These are phyloP conservation scores for Komagataella kurtzmanii DNA, from an alignment of 805 yeast species.

Conservation along the genomic window DNA sequence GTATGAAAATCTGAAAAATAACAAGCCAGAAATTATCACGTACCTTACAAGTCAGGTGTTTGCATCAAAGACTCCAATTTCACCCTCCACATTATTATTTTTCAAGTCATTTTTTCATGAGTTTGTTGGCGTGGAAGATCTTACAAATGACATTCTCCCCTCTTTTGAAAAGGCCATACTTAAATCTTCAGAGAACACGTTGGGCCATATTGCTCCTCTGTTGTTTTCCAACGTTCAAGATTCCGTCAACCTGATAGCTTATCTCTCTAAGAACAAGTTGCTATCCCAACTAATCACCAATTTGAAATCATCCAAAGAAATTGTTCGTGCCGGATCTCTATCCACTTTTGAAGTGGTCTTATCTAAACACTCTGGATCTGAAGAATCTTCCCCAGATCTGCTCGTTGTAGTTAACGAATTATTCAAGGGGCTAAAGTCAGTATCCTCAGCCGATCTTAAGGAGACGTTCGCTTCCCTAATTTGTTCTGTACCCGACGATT, in stretches of 20 bases:
- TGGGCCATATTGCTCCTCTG: constrained; percentile 38
- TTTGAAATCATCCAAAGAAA: constrained; percentile 58
- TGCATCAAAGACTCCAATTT: constrained; percentile 29
- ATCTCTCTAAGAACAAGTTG: constrained; percentile 28
- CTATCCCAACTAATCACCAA: constrained; percentile 36
- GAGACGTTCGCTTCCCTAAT: constrained; percentile 34
- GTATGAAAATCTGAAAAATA: constrained; percentile 1
- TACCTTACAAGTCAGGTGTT: constrained; percentile 26
- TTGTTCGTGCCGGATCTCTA: constrained; percentile 38
- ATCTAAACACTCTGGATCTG: constrained; percentile 7
- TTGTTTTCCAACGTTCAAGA: constrained; percentile 24
- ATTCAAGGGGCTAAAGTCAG: constrained; percentile 40
- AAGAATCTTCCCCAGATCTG: constrained; percentile 15
- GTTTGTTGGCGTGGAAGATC: constrained; percentile 23
- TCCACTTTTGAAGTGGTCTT: constrained; percentile 17
- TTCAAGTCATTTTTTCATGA: constrained; percentile 32
- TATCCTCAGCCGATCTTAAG: constrained; percentile 48
- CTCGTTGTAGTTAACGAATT: constrained; percentile 34
- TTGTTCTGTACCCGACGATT: constrained; percentile 13
- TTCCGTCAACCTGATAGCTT: constrained; percentile 26
- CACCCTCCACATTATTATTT: constrained; percentile 17
- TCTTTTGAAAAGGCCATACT: constrained; percentile 60
- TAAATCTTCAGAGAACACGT: constrained; percentile 65
- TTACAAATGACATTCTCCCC: constrained; percentile 33
- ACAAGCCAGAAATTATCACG: constrained; percentile 9